Evolutionary conservation across 163 green algal genomes (phyloP), one percentile per base, ranked within the genome.

Genomic region (Botryococcus braunii): DNA sequence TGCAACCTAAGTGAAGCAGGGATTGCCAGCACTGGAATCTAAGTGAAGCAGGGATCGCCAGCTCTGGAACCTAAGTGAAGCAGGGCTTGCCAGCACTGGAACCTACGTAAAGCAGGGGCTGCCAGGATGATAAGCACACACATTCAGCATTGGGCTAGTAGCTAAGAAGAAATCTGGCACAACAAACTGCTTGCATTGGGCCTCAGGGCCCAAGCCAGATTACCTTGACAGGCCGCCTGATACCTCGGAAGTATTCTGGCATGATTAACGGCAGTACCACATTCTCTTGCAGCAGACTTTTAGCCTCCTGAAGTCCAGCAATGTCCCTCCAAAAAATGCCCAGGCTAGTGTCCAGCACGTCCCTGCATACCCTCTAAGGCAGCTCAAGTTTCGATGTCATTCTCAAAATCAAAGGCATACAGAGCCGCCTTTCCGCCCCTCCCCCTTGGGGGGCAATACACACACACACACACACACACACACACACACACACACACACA

Each of bases 231-330:
- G 91, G 92, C 17, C 83, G 73, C 17, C 91, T 72, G 50, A 97
- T 96, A 61, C 89, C 88, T 34, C 86, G 86, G 81, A 97, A 97
- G 69, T 92, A 92, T 49, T 95, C 85, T 32, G 87, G 89, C 82
- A 95, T 94, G 60, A 89, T 77, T 46, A 96, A 79, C 5, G 92
- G 89, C 66, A 96, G 74, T 62, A 95, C 85, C 47, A 93, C 87
- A 6, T 92, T 88, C 78, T 97, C 92, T 66, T 95, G 83, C 55
- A 97, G 79, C 68, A 96, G 82, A 31, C 83, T 77, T 82, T 97
- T 97, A 61, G 91, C 91, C 47, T 94, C 88, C n/a, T 74, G 23
- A 65, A 91, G 78, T 0, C 89, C 89, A 37, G 89, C 88, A 43
- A 97, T 95, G 83, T 96, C 88, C 3, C 71, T 74, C 89, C 83